Conservation (phyloP, 2,329 filamentous ascomycete genomes). For the Hymenoscyphus scutula region DNA sequence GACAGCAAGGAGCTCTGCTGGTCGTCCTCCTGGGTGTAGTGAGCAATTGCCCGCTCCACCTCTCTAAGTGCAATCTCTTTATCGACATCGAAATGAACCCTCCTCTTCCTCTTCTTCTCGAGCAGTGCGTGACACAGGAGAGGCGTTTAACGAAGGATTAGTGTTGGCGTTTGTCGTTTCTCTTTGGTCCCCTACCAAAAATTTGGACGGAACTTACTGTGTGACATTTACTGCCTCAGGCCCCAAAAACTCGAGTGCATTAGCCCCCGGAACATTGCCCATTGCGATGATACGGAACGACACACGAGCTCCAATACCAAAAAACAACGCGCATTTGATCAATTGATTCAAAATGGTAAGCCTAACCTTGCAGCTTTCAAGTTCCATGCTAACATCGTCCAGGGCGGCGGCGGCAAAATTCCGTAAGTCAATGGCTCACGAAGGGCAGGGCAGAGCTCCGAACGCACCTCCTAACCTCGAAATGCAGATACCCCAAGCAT, state of each 20-base stretch:
- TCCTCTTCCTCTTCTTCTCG: constrained; percentile 23
- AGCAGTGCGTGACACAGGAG: constrained; percentile 14
- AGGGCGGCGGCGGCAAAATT: constrained; percentile 80
- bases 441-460: constrained; percentile 15
- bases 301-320: constrained; percentile 2
- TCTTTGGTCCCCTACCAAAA: constrained; percentile 14
- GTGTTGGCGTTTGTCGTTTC: constrained; percentile 21
- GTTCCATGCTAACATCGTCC: constrained; percentile 41
- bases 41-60: constrained; percentile 60
- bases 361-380: constrained; percentile 10
- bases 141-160: constrained; percentile 15
- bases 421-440: constrained; percentile 49
- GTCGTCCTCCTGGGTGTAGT: constrained; percentile 37
- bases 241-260: background rate
- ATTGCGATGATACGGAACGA: constrained; percentile 20
- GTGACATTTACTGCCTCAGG: background rate
- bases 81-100: constrained; percentile 38
- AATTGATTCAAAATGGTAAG: constrained; percentile 56
- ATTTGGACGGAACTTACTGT: background rate
- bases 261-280: background rate
- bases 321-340: constrained; percentile 18
- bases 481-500: constrained; percentile 86
- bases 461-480: constrained; percentile 25
- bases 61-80: constrained; percentile 61
- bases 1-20: constrained; percentile 39